A percentile compares a stretch with the other conserved stretches of the same genome.
phyloP scores from a whole-genome alignment of 345 rosid species.

The Boechera retrofracta region DNA sequence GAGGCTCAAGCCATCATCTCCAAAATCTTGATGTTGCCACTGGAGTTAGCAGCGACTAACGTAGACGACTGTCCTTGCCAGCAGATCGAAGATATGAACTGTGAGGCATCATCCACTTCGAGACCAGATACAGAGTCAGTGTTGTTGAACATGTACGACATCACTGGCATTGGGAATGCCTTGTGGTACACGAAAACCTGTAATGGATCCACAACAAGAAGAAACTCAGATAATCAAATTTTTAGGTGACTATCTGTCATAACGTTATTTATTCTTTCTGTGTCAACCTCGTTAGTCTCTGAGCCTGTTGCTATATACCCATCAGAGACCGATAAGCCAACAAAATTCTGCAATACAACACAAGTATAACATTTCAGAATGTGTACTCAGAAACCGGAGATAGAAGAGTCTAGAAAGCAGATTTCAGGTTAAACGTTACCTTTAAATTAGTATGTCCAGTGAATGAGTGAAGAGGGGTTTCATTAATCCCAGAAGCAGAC shows the following conservation, averaged over 20 bases:
- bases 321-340: slow-evolving; percentile 90
- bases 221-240: background rate
- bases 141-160: slow-evolving; percentile 75
- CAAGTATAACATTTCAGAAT: slow-evolving; percentile 18
- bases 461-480: slow-evolving; percentile 82
- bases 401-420: background rate
- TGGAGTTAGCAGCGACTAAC: slow-evolving; percentile 81
- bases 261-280: background rate
- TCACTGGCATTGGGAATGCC: slow-evolving; percentile 96
- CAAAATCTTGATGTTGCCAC: slow-evolving; percentile 81
- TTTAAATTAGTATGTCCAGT: slow-evolving; percentile 86
- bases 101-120: slow-evolving; percentile 42
- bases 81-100: slow-evolving; percentile 80
- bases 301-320: slow-evolving; percentile 99
- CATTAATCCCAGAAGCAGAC: slow-evolving; percentile 69
- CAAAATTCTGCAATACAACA: slow-evolving; percentile 74
- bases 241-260: background rate
- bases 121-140: slow-evolving; percentile 63
- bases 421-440: slow-evolving; percentile 48
- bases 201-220: slow-evolving; percentile 22
- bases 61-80: slow-evolving; percentile 89
- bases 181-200: slow-evolving; percentile 94
- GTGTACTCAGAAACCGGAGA: slow-evolving; percentile 19
- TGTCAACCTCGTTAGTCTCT: slow-evolving; percentile 89
- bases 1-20: slow-evolving; percentile 64